Base-by-base conservation (phyloP, 768 basidiomycete species). In the Daedalea quercina region DNA sequence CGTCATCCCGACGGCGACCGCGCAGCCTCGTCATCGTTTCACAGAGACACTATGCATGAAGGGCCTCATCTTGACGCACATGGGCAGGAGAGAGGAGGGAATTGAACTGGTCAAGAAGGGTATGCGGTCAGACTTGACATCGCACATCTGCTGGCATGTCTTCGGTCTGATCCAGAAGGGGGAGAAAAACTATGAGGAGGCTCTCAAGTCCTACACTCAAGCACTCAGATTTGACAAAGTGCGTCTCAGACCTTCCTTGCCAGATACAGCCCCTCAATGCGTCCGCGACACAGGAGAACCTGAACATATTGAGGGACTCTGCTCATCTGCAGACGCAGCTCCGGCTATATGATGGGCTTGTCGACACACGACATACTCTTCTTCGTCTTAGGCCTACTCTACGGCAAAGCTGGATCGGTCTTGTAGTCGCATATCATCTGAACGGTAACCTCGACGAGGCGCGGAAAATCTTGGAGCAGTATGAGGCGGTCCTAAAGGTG, bases 81-180 rank as follows among this genome's bases (percentile, higher is more conserved):
- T 85, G 80, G 90, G 84, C 47, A 77, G 77, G 64, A 83, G 83
- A 55, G 90, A 87, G 25, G 82, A 93, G 57, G 93, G 93, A 26
- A 74, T 88, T 53, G 85, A 88, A 34, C 78, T 91, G 43, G 86
- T 92, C 59, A 87, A 87, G 73, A 85, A 89, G 60, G 93, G 93
- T 53, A 78, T 91, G 58, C 78, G 82, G 41, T 75, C 84, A 44
- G 90, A 94, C 69, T 70, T 90, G 51, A 85, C 80, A 28, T 94
- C 91, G 19, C 94, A 97, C 63, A 97, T 99, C 65, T 87, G 86
- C 65, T 98, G 96, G 94, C 96, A 99, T 69, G 95, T 98, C 58
- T 89, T 92, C 66, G 96, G 93, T 24, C 85, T 99, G 62, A 83
- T 96, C 20, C 89, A 94, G 67, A 92, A 95, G 68, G 87, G 86